phyloP scores from a whole-genome alignment of 2,329 filamentous ascomycete species.

The Aspergillus calidoustus region DNA sequence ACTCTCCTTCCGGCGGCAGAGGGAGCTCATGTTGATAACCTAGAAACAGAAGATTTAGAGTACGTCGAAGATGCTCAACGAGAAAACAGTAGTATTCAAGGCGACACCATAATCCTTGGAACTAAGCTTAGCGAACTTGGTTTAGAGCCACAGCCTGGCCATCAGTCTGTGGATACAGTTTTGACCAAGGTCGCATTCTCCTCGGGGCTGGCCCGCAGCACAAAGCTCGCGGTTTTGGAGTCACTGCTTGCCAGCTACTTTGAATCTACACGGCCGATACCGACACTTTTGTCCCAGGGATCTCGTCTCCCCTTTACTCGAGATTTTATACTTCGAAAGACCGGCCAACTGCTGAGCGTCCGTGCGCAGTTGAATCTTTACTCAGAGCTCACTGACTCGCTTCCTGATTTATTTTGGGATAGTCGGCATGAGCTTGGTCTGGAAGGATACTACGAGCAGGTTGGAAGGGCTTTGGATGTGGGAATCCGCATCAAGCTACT shows the following conservation, averaged over 20 bases:
- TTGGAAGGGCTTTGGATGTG: conserved; percentile 87
- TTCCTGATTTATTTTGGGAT: conserved; percentile 98
- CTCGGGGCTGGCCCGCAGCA: conserved; percentile 87
- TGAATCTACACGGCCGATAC: conserved; percentile 80
- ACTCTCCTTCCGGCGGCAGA: conserved; percentile 77
- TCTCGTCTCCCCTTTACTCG: conserved; percentile 67
- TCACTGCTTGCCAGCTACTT: conserved; percentile 82
- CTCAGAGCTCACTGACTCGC: conserved; percentile 90
- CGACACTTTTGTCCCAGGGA: conserved; percentile 73
- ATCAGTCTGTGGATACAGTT: conserved; percentile 62
- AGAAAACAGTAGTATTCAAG: conserved; percentile 77
- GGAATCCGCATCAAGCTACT: conserved; percentile 86
- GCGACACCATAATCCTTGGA: conserved; percentile 87
- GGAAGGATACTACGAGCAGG: conserved; percentile 93
- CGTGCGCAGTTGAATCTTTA: conserved; percentile 95
- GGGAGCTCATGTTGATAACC: conserved; percentile 69
- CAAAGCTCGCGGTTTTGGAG: conserved; percentile 91
- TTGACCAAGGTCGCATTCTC: conserved; percentile 96
- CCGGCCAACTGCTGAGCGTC: conserved; percentile 85
- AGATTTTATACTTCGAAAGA: conserved; percentile 86
- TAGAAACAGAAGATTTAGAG: conserved; percentile 89
- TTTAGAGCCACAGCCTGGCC: conserved; percentile 29
- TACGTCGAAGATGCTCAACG: conserved; percentile 76
- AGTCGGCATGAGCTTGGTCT: conserved; percentile 83
- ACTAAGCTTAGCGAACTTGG: conserved; percentile 59